These are phyloP conservation scores for Nyctanthes arbortristis DNA, from an alignment of 257 asterid genomes.

Conservation along the genomic window DNA sequence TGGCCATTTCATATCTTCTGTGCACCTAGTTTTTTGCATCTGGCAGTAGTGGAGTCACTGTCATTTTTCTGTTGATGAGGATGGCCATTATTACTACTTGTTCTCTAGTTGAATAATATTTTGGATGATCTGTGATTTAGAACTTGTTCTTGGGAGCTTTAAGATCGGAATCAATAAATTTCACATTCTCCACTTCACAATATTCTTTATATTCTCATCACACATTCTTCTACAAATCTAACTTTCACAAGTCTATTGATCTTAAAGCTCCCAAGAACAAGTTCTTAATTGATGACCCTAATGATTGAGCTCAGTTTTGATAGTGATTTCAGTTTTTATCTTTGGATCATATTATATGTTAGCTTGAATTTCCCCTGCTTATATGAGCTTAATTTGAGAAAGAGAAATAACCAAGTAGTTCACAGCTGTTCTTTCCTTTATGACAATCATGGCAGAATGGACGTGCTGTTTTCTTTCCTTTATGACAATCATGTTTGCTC, in stretches of 20 bases:
- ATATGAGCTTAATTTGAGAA: no score
- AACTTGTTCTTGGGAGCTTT: not conserved
- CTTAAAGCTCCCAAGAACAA: no score
- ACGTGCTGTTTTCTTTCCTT: not conserved
- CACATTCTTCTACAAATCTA: no score
- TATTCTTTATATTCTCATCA: no score
- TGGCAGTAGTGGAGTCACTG: not conserved
- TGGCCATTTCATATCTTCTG: not conserved
- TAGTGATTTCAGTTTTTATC: not conserved
- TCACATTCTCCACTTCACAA: no score
- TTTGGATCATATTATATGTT: not conserved
- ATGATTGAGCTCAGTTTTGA: no score
- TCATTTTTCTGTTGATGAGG: not conserved
- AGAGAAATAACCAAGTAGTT: no score
- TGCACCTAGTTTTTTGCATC: not conserved
- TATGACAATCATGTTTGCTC: constrained; percentile 9
- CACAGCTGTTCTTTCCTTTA: no score
- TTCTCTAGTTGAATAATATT: not conserved
- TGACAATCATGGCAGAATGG: not conserved
- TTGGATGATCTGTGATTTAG: not conserved
- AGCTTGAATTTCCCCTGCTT: not conserved
- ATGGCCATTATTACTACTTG: not conserved
- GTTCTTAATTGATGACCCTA: no score
- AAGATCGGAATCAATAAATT: no score
- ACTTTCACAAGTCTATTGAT: no score